Evolutionary conservation across 331 rosid species (phyloP), one percentile per base, ranked within the genome.

Genomic region (Stylosanthes scabra): DNA sequence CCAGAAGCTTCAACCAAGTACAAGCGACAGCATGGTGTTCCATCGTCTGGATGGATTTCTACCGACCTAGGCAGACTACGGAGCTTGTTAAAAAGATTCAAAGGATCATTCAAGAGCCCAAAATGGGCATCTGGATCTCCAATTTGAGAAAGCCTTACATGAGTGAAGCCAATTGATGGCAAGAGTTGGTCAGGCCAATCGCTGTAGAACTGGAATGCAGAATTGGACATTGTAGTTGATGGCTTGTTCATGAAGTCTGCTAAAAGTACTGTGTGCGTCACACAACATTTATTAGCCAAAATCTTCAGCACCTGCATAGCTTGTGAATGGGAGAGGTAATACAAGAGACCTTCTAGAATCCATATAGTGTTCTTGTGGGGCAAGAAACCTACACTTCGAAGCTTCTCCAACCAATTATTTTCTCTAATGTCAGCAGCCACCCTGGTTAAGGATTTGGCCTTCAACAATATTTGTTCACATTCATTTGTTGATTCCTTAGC

Each of bases 81-180:
- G 51, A 93, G 92, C 88, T 84, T 91, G 88, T 89, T 88, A 88
- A 93, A 93, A 70, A 89, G 89, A 80, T 93, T 93, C 68, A 71
- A 76, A 4, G 96, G 96, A 74, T 93, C 91, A 40, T 78, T 86
- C 83, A 89, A 55, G 65, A 91, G 89, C 52, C 97, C 98, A 74
- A 94, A 94, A 85, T 91, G 85, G 52, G 98, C 98, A 83, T 94
- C 98, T 66, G 97, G 97, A 59, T 94, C 98, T 16, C 97, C 98
- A 83, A 91, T 94, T 74, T 94, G 99, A 42, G 99, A 91, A 70
- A 94, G 96, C 70, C 77, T 86, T 27, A 92, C 97, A 31, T 71
- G 76, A 31, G 87, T 63, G 82, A 91, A 94, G 25, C 97, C 99
- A 42, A 94, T 87, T 49, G 97, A 88, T 74, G 99, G 99, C 52